Evolutionary conservation across 2,329 filamentous ascomycete species (phyloP), one percentile per base, ranked within the genome.

Genomic region (Monosporascus sp.): DNA sequence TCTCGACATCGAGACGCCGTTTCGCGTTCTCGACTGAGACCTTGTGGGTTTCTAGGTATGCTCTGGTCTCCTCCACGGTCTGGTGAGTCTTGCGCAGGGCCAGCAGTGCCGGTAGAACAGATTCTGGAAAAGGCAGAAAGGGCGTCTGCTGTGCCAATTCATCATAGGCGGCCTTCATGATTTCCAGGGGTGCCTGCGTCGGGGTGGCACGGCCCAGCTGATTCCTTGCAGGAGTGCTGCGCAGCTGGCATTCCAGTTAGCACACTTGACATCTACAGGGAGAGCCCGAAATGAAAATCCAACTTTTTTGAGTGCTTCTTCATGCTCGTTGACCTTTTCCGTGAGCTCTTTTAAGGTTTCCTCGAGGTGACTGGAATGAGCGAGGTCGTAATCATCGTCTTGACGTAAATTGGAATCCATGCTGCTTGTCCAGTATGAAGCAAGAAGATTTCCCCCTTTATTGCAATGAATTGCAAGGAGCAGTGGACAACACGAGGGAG

Each of bases 331-430:
- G 31, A 85, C 75, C 60, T 75, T 75, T 17, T 70, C 72, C 65
- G 88, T 83, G 1, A 93, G 79, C 64, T 87, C 84, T 56, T 77
- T 79, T 45, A 92, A 64, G 2, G 88, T 90, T 51, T 81, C 78
- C 53, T 89, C 81, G 45, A 93, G 72, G 62, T 79, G 82, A 43
- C 75, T 65, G 50, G 77, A 71, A 56, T 84, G 76, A 52, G 72
- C 58, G 46, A 63, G 60, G 62, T 74, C 70, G 22, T 66, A 61
- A 41, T 68, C 69, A 45, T 69, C 57, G 37, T 55, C 55, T 18
- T 57, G 57, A 52, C 57, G 63, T 47, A 55, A 51, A 9, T 62
- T 59, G 38, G 48, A 53, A 51, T 68, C 66, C 66, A 71, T 69
- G 52, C 52, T 51, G 41, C 18, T 11, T 15, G 39, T n/a, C 9